Evolutionary conservation across 331 rosid genomes (phyloP), one percentile per base, ranked within the genome.

Genomic region (Pyracantha coccinea): DNA sequence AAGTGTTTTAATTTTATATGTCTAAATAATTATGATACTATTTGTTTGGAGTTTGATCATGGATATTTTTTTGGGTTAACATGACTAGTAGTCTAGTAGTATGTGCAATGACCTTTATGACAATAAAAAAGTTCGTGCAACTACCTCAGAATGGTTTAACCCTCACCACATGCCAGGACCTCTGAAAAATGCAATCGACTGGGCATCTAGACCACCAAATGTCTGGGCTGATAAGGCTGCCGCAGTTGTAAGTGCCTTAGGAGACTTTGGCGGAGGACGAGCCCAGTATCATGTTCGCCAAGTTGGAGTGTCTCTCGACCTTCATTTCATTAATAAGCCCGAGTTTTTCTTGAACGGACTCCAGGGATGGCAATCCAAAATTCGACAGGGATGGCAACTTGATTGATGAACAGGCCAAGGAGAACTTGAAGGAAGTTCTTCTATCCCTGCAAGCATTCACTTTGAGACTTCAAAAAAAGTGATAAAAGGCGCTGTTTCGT

Each of bases 201-300:
- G 93, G 97, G 97, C 89, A 20, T 92, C 96, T 19, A 75, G 96
- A 71, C 66, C 93, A 55, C 93, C 93, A 62, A 91, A 88, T 84
- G 92, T 77, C 3, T 89, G 89, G 90, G 91, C 70, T 6, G 88
- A 83, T 13, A 91, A 86, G 77, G 66, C 88, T 6, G 93, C 92
- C 2, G 97, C 97, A 1, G 81, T 83, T 7, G 41, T 87, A n/a
- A 87, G 92, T 69, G 90, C 95, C 17, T 89, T 83, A 7, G 97
- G 92, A 8, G 64, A 73, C 3, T 73, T 61, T n/a, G 97, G 97
- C 4, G 92, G 93, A 0, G 90, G 78, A 8, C 69, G 81, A 35
- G 27, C 92, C 16, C 98, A 92, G 8, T 85, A 68, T 59, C 97
- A 92, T 81, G 93, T 92, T 28, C 91, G 96, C 3, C 96, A 88